Conservation (phyloP, 768 basidiomycete species). For the Trichaptum fuscoviolaceum region DNA sequence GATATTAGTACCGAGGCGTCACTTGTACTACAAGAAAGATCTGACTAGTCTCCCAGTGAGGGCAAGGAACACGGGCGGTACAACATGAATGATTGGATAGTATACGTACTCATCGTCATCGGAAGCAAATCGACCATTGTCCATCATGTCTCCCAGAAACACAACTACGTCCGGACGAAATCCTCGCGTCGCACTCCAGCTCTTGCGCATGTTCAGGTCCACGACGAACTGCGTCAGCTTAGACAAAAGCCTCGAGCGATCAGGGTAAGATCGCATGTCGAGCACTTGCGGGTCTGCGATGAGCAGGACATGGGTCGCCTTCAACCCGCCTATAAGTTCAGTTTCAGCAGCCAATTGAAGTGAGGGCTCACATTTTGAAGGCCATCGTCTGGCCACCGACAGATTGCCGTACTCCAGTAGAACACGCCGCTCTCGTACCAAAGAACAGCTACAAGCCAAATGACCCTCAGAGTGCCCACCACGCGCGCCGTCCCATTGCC, state of each 20-base stretch:
- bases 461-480: slow-evolving; percentile 42
- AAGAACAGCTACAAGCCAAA: slow-evolving; percentile 59
- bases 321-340: neutral
- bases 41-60: neutral
- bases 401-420: slow-evolving; percentile 37
- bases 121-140: slow-evolving; percentile 68
- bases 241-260: slow-evolving; percentile 47
- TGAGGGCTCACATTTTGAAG: neutral
- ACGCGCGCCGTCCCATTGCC: neutral
- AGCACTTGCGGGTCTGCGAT: slow-evolving; percentile 87
- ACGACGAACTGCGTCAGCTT: slow-evolving; percentile 60
- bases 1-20: neutral
- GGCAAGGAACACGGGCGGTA: slow-evolving; percentile 7
- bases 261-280: slow-evolving; percentile 69
- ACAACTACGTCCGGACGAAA: slow-evolving; percentile 67
- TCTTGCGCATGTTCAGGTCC: slow-evolving; percentile 81
- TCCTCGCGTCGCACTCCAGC: slow-evolving; percentile 63
- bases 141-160: slow-evolving; percentile 92
- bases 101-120: slow-evolving; percentile 59
- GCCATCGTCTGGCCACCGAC: slow-evolving; percentile 55
- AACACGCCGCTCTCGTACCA: slow-evolving; percentile 72
- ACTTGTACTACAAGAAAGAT: neutral
- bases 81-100: neutral
- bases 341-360: neutral
- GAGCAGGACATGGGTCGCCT: slow-evolving; percentile 58